Conservation (phyloP, 768 basidiomycete species). For the Suillus subluteus region DNA sequence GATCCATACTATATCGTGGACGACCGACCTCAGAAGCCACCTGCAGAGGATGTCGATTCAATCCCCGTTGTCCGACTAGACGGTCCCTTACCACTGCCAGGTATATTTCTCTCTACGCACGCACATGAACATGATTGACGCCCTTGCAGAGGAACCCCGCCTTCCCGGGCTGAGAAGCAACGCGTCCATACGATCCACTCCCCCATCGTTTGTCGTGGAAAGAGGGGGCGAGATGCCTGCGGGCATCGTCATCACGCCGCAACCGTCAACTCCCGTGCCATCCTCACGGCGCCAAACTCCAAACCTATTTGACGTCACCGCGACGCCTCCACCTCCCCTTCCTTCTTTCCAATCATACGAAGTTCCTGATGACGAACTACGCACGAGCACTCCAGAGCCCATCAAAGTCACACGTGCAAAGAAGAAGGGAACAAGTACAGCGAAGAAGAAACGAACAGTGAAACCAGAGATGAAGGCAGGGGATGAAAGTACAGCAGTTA, state of each 20-base stretch:
- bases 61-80: slow-evolving; percentile 92
- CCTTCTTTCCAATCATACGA: slow-evolving; percentile 59
- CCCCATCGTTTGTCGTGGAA: slow-evolving; percentile 66
- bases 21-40: slow-evolving; percentile 45
- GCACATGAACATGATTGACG: slow-evolving; percentile 23
- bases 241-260: slow-evolving; percentile 39
- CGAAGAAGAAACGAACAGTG: slow-evolving; percentile 70
- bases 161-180: slow-evolving; percentile 50
- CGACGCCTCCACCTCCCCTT: slow-evolving; percentile 40
- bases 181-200: slow-evolving; percentile 40
- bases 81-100: slow-evolving; percentile 50
- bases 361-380: slow-evolving; percentile 47
- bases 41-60: slow-evolving; percentile 73
- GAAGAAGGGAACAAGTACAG: slow-evolving; percentile 53
- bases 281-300: slow-evolving; percentile 28
- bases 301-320: slow-evolving; percentile 32
- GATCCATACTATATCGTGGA: slow-evolving; percentile 93
- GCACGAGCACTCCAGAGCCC: slow-evolving; percentile 63
- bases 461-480: slow-evolving; percentile 21
- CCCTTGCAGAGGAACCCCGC: slow-evolving; percentile 40
- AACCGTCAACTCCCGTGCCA: slow-evolving; percentile 32
- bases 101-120: slow-evolving; percentile 19
- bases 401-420: slow-evolving; percentile 78
- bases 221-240: slow-evolving; percentile 87
- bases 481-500: background rate